Evolutionary conservation across 129 eudicot species (phyloP).

Genomic region (Chrysanthemum lavandulifolium): DNA sequence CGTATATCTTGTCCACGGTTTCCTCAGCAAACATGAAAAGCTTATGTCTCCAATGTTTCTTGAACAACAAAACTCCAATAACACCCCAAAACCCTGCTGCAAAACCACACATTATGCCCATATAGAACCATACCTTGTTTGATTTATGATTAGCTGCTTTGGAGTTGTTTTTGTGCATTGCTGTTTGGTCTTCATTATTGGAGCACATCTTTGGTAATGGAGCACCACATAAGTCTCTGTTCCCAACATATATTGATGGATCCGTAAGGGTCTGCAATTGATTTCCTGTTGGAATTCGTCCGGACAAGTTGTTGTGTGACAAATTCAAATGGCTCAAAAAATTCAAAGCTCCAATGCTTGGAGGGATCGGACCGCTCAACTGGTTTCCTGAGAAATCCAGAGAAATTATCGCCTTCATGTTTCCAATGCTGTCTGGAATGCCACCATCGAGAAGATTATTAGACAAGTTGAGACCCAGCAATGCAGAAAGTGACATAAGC

Average conservation of each 20-base stretch:
- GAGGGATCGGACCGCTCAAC: conserved; percentile 19
- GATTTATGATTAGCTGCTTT: neutral
- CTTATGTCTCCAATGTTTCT: neutral
- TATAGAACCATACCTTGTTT: neutral
- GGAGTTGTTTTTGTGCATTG: neutral
- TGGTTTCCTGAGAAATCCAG: conserved; percentile 25
- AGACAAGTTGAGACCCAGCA: conserved; percentile 26
- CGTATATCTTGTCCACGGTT: neutral
- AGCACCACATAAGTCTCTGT: neutral
- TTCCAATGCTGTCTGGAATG: conserved; percentile 27
- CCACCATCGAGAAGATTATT: conserved; percentile 20
- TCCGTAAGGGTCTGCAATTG: neutral
- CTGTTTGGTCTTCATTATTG: neutral
- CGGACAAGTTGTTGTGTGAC: conserved; percentile 16
- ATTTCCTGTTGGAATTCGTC: neutral
- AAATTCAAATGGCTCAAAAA: conserved; percentile 10
- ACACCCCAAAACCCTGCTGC: conserved; percentile 16
- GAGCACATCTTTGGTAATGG: neutral
- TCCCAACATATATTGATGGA: neutral
- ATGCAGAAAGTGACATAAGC: neutral
- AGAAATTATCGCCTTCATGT: conserved; percentile 14
- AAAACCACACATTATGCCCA: conserved; percentile 11
- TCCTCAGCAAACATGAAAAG: neutral
- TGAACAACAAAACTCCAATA: conserved; percentile 9
- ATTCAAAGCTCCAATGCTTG: conserved; percentile 2